These are phyloP conservation scores for Irpex lacteus DNA, from an alignment of 1,284 basidiomycete species.

Conservation along the genomic window DNA sequence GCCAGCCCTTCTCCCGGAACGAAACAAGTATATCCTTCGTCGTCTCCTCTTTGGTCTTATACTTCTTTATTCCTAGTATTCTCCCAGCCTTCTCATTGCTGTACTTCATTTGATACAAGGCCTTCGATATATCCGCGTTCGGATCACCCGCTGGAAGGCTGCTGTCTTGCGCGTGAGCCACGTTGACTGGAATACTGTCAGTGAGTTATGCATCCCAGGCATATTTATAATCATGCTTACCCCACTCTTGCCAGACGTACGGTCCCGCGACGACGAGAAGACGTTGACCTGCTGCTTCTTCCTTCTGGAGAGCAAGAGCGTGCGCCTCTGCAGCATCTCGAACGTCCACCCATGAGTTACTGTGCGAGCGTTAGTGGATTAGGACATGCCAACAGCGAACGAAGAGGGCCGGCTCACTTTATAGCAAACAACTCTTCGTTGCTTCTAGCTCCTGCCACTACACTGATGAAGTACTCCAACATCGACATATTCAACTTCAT, in stretches of 20 bases:
- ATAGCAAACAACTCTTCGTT: not conserved
- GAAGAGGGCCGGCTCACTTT: not conserved
- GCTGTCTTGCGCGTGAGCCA: not conserved
- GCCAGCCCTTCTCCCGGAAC: conserved; percentile 37
- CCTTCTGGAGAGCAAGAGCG: conserved; percentile 15
- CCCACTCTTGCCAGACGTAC: not conserved
- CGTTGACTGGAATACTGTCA: not conserved
- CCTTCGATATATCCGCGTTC: conserved; percentile 6
- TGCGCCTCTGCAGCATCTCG: conserved; percentile 16
- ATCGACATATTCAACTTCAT: conserved; percentile 5
- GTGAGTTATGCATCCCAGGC: not conserved
- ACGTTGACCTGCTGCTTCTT: conserved; percentile 11
- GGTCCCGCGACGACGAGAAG: conserved; percentile 8
- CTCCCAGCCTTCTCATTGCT: conserved; percentile 32
- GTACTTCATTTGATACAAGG: not conserved
- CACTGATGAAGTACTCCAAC: not conserved
- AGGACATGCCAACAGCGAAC: not conserved
- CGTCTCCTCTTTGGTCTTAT: conserved; percentile 37
- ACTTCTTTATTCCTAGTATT: conserved; percentile 45
- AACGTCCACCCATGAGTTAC: conserved; percentile 14
- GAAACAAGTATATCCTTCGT: conserved; percentile 38
- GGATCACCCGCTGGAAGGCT: conserved; percentile 1
- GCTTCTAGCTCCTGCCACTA: not conserved
- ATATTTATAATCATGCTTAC: not conserved
- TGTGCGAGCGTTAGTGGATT: not conserved